A percentile compares a stretch with the other conserved stretches of the same genome.
phyloP scores from a whole-genome alignment of 257 asterid genomes.

The Galeopsis tetrahit region DNA sequence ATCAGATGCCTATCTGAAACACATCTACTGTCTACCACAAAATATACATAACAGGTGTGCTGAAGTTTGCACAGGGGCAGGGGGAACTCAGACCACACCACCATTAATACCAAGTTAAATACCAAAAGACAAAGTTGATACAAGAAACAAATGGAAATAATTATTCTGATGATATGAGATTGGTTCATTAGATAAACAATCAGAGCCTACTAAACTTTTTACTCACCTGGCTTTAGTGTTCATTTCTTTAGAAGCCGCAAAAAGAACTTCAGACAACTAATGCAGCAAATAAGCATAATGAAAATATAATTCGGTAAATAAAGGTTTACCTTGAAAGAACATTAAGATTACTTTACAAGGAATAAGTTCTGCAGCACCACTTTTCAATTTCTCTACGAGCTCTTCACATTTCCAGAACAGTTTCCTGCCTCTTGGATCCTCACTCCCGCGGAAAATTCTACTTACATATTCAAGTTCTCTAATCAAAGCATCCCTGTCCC shows the following conservation, averaged over 20 bases:
- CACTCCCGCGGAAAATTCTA: conserved; percentile 81
- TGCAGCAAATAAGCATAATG: conserved; percentile 25
- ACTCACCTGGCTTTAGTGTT: background rate
- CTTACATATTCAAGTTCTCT: conserved; percentile 94
- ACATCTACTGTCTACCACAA: background rate
- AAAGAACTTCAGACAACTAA: conserved; percentile 9
- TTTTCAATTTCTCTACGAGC: conserved; percentile 70
- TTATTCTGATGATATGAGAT: background rate
- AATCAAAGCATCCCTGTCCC: conserved; percentile 86
- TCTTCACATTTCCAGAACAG: conserved; percentile 86
- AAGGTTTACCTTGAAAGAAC: conserved; percentile 79
- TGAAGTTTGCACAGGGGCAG: background rate
- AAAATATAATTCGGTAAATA: conserved; percentile 4
- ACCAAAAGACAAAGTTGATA: background rate
- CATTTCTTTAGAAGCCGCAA: conserved; percentile 15
- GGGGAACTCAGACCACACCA: background rate
- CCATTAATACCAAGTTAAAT: conserved; percentile 13
- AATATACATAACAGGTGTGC: background rate
- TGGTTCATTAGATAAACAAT: background rate
- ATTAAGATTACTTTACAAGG: conserved; percentile 66
- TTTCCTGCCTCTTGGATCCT: conserved; percentile 80
- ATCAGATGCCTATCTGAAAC: background rate
- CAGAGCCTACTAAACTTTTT: background rate
- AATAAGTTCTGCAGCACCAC: conserved; percentile 69
- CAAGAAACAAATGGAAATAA: background rate